phyloP scores from a whole-genome alignment of 2,329 filamentous ascomycete species.

The Orbilia javanica region DNA sequence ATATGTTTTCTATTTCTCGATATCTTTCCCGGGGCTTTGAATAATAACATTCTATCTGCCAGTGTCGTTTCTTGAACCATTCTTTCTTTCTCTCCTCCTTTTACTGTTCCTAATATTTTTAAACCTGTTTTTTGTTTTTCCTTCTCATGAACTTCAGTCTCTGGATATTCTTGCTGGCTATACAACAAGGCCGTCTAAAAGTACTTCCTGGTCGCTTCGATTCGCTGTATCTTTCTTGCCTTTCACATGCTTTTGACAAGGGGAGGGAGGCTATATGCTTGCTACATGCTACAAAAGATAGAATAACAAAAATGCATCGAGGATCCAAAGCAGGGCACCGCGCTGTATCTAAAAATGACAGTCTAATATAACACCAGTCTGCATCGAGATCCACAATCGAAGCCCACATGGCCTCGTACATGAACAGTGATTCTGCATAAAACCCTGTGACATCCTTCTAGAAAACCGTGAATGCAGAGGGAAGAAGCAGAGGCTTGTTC shows the following conservation, averaged over 20 bases:
- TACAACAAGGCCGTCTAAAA: constrained; percentile 12
- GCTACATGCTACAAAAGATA: constrained; percentile 9
- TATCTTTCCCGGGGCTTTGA: background rate
- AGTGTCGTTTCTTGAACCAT: background rate
- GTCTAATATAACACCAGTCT: constrained; percentile 33
- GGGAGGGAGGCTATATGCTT: constrained; percentile 10
- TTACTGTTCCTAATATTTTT: background rate
- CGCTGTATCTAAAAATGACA: constrained; percentile 11
- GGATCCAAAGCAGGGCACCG: background rate
- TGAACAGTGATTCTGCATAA: constrained; percentile 27
- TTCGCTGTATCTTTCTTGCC: background rate
- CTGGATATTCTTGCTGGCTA: background rate
- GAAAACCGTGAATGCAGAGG: constrained; percentile 8
- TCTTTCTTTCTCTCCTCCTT: background rate
- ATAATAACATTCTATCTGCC: background rate
- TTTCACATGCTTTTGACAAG: constrained; percentile 49
- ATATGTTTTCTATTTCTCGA: background rate
- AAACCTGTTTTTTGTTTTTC: background rate
- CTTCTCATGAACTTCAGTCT: background rate
- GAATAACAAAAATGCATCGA: constrained; percentile 15
- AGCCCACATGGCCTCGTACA: constrained; percentile 49
- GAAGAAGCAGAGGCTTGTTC: background rate
- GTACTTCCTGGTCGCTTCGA: constrained; percentile 13
- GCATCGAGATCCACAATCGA: constrained; percentile 34
- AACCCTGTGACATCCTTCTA: constrained; percentile 52